A percentile compares a stretch with the other conserved stretches of the same genome.
Evolutionary conservation across 805 yeast genomes (phyloP).

Genomic region (Schizosaccharomyces japonicus): DNA sequence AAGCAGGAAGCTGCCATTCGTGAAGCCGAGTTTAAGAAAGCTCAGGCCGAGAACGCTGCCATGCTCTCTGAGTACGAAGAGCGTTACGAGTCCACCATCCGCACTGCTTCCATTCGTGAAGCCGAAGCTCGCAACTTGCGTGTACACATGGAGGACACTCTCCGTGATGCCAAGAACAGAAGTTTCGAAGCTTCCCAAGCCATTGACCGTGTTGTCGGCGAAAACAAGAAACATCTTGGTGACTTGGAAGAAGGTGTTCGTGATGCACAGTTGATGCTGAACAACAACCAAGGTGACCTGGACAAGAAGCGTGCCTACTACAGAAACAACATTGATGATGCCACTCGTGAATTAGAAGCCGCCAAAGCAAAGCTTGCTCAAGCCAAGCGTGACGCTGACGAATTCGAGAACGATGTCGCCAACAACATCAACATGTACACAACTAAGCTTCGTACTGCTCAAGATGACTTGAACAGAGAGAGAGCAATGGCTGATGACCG

Average conservation of each 20-base stretch:
- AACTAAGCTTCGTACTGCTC: not conserved
- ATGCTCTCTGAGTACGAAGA: not conserved
- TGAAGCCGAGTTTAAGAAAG: not conserved
- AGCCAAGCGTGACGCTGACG: not conserved
- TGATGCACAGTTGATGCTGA: not conserved
- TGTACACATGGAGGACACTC: constrained; percentile 1
- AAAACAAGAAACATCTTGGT: not conserved
- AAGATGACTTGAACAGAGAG: not conserved
- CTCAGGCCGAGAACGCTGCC: not conserved
- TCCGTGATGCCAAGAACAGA: not conserved
- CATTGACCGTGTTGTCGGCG: not conserved
- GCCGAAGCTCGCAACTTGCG: not conserved
- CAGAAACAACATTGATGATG: not conserved
- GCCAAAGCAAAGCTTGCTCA: not conserved
- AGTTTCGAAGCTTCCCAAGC: not conserved
- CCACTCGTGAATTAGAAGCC: not conserved
- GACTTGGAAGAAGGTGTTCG: not conserved
- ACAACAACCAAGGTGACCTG: not conserved
- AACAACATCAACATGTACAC: not conserved
- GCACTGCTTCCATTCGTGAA: constrained; percentile 1
- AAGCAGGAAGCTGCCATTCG: not conserved
- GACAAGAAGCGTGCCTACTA: not conserved
- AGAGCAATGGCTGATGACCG: not conserved
- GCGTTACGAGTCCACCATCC: not conserved
- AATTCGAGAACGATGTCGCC: not conserved